phyloP scores from a whole-genome alignment of 192 early-diverging fungal genomes.

The Dispira simplex region DNA sequence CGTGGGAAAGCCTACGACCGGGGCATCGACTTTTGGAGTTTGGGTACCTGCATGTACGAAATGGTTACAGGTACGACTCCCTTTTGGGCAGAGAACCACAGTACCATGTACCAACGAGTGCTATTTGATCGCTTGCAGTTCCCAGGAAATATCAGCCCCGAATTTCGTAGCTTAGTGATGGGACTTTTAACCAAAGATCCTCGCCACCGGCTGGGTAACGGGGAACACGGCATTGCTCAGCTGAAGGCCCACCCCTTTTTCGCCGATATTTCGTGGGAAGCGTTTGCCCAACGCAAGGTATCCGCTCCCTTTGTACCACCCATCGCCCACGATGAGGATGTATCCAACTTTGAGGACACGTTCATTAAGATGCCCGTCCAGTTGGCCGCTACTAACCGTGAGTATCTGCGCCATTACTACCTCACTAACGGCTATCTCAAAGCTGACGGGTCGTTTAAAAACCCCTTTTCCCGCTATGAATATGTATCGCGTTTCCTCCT shows the following conservation, averaged over 20 bases:
- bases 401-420: slow-evolving; percentile 6
- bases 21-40: slow-evolving; percentile 11
- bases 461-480: slow-evolving; percentile 7
- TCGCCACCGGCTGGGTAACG: slow-evolving; percentile 41
- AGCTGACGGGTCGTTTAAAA: not conserved
- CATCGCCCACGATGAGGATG: slow-evolving; percentile 32
- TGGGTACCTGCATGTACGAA: slow-evolving; percentile 8
- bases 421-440: not conserved
- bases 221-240: slow-evolving; percentile 35
- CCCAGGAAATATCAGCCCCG: slow-evolving; percentile 24
- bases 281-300: slow-evolving; percentile 37
- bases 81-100: slow-evolving; percentile 40
- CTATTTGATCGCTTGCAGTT: slow-evolving; percentile 34
- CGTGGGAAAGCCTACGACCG: slow-evolving; percentile 14
- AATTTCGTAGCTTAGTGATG: slow-evolving; percentile 27
- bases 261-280: slow-evolving; percentile 51
- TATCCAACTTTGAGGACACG: slow-evolving; percentile 36
- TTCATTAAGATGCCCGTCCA: slow-evolving; percentile 32
- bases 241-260: slow-evolving; percentile 69
- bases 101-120: slow-evolving; percentile 39
- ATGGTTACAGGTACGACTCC: slow-evolving; percentile 20
- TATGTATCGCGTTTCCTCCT: not conserved
- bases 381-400: slow-evolving; percentile 10
- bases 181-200: slow-evolving; percentile 40
- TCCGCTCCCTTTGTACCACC: slow-evolving; percentile 51